A percentile compares a stretch with the other conserved stretches of the same genome.
These are phyloP conservation scores for Sphaerulina musiva DNA, from an alignment of 2,329 filamentous ascomycete species.

Conservation along the genomic window DNA sequence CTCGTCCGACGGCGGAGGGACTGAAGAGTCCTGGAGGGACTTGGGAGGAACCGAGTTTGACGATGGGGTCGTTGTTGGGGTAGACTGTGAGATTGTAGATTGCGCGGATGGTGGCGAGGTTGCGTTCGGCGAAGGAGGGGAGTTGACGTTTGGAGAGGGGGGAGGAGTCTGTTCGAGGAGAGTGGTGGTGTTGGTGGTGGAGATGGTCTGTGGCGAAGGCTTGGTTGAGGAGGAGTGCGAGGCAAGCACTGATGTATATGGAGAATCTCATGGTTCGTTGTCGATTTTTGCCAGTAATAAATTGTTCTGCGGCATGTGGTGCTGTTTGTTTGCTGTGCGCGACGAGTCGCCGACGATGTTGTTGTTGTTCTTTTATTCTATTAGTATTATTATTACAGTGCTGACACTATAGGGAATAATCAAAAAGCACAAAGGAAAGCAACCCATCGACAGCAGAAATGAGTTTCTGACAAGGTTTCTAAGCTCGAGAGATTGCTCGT, in stretches of 20 bases:
- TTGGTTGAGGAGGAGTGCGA: not conserved
- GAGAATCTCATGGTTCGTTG: not conserved
- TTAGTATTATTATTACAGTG: no score
- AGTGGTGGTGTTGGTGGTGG: not conserved
- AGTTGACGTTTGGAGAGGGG: slow-evolving; percentile 2
- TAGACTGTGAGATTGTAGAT: slow-evolving; percentile 24
- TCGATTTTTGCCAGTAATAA: not conserved
- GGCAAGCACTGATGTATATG: not conserved
- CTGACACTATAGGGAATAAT: no score
- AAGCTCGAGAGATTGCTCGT: not conserved
- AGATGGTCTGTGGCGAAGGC: not conserved
- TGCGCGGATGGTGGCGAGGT: slow-evolving; percentile 6
- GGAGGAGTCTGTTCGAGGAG: no score
- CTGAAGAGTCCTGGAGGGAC: slow-evolving; percentile 39
- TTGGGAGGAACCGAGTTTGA: slow-evolving; percentile 32
- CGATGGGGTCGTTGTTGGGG: slow-evolving; percentile 37
- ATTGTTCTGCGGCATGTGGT: not conserved
- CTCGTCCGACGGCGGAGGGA: slow-evolving; percentile 35
- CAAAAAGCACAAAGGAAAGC: no score
- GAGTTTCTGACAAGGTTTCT: not conserved
- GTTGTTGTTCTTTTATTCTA: no score
- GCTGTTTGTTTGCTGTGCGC: no score
- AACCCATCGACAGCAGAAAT: no score
- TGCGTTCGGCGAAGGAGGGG: slow-evolving; percentile 10
- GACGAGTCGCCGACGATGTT: no score